Evolutionary conservation across 495 filamentous ascomycete species (phyloP).

Genomic region (Letharia columbiana): DNA sequence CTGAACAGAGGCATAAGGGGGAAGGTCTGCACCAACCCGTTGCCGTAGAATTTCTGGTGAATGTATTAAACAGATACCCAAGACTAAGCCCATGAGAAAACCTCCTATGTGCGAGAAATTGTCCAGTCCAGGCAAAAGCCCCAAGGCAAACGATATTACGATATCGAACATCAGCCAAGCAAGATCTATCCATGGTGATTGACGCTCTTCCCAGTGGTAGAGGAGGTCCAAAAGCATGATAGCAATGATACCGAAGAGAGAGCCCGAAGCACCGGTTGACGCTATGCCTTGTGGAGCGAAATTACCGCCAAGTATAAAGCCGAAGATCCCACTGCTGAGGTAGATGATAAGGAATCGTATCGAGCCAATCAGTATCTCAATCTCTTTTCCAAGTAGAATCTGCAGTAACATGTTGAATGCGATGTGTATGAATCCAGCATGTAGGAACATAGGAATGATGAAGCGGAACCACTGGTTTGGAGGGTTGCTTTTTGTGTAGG

Average conservation of each 20-base stretch:
- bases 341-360: slow-evolving; percentile 85
- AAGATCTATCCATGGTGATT: slow-evolving; percentile 67
- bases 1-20: slow-evolving; percentile 58
- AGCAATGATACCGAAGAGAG: slow-evolving; percentile 84
- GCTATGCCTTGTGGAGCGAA: slow-evolving; percentile 72
- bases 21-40: slow-evolving; percentile 57
- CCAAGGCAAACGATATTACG: slow-evolving; percentile 81
- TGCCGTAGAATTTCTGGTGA: slow-evolving; percentile 74
- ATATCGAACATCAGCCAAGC: slow-evolving; percentile 78
- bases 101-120: slow-evolving; percentile 98
- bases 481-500: slow-evolving; percentile 35
- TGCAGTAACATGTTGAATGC: slow-evolving; percentile 91
- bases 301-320: slow-evolving; percentile 91
- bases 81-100: slow-evolving; percentile 82
- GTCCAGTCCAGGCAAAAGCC: slow-evolving; percentile 85
- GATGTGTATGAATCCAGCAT: slow-evolving; percentile 89
- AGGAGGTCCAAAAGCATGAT: slow-evolving; percentile 80
- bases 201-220: slow-evolving; percentile 78
- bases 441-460: slow-evolving; percentile 90
- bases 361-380: slow-evolving; percentile 80
- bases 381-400: slow-evolving; percentile 75
- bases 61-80: slow-evolving; percentile 78
- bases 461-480: slow-evolving; percentile 97
- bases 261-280: slow-evolving; percentile 81
- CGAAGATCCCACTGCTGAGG: slow-evolving; percentile 85